phyloP scores from a whole-genome alignment of 176 grass and related monocot species.

The Leersia perrieri region DNA sequence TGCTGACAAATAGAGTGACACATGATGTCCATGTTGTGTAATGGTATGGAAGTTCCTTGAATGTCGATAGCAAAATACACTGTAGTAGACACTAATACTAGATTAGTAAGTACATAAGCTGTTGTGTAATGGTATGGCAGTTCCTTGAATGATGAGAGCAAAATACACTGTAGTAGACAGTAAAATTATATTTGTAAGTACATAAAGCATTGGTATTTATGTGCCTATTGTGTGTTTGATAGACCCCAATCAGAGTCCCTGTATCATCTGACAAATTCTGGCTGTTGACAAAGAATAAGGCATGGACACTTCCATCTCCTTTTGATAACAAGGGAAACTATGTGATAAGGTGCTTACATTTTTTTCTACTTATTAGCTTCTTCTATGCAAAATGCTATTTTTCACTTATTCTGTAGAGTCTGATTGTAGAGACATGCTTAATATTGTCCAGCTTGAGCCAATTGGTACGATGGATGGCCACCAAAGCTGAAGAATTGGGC shows the following conservation, averaged over 20 bases:
- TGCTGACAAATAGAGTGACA: not conserved
- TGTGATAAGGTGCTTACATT: slow-evolving; percentile 63
- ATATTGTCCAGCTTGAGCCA: slow-evolving; percentile 69
- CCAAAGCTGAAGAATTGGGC: slow-evolving; percentile 88
- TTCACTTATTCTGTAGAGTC: not conserved
- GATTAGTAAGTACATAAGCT: not conserved
- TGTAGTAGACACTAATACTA: not conserved
- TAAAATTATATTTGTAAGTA: not conserved
- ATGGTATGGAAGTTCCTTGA: not conserved
- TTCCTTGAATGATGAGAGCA: not conserved
- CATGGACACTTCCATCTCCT: slow-evolving; percentile 79
- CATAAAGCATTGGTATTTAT: not conserved
- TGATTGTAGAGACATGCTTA: not conserved
- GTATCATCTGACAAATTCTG: slow-evolving; percentile 87
- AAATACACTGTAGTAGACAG: not conserved
- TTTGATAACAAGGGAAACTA: slow-evolving; percentile 92
- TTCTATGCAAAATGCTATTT: not conserved
- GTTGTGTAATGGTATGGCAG: not conserved
- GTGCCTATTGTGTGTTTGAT: slow-evolving; percentile 18
- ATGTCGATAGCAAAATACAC: not conserved
- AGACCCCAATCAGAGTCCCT: slow-evolving; percentile 77
- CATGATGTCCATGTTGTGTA: not conserved
- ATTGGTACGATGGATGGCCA: slow-evolving; percentile 82
- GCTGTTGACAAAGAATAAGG: slow-evolving; percentile 71
- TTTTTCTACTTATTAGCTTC: not conserved